These are phyloP conservation scores for Chenopodium quinoa DNA, from an alignment of 148 eudicot genomes.

Conservation along the genomic window DNA sequence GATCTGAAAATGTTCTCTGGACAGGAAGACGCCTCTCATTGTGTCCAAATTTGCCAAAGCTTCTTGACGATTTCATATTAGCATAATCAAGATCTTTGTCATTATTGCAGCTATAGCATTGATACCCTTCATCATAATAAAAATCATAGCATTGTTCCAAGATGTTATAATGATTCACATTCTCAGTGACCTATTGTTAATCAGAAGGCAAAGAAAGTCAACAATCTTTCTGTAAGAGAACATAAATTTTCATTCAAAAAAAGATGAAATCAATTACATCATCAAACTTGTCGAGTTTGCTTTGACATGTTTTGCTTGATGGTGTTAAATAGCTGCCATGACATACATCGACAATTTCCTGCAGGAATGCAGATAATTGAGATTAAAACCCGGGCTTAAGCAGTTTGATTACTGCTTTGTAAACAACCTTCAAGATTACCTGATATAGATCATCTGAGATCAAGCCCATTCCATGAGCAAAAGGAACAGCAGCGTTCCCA, in stretches of 20 bases:
- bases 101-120: not conserved
- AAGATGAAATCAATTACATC: slow-evolving; percentile 26
- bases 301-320: slow-evolving; percentile 38
- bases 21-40: slow-evolving; percentile 26
- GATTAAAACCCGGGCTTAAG: not conserved
- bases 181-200: slow-evolving; percentile 37
- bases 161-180: slow-evolving; percentile 63
- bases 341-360: slow-evolving; percentile 52
- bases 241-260: not conserved
- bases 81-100: slow-evolving; percentile 10
- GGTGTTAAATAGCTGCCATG: slow-evolving; percentile 53
- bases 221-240: not conserved
- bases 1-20: slow-evolving; percentile 21
- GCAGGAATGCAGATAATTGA: slow-evolving; percentile 17
- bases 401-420: not conserved
- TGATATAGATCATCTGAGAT: slow-evolving; percentile 38
- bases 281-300: slow-evolving; percentile 48
- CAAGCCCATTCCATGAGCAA: slow-evolving; percentile 46
- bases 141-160: slow-evolving; percentile 28
- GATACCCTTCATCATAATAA: not conserved
- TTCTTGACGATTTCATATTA: slow-evolving; percentile 39
- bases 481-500: slow-evolving; percentile 31
- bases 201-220: not conserved
- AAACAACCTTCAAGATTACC: slow-evolving; percentile 11
- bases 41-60: slow-evolving; percentile 36